Evolutionary conservation across 495 filamentous ascomycete species (phyloP).

Genomic region (Talaromyces nanjingensis): DNA sequence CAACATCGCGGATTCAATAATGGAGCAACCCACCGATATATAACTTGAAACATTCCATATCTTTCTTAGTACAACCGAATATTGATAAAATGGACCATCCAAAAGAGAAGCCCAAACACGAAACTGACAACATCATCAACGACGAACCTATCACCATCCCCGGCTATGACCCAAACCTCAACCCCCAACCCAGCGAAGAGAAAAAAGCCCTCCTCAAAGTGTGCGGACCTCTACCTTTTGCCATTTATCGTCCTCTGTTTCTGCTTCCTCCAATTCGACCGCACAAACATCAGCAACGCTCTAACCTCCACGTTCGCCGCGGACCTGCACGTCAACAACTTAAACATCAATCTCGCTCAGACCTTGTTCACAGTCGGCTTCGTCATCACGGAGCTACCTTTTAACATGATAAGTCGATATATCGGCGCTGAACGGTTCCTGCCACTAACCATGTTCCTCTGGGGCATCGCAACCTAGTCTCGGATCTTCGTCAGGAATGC

Average conservation of each 20-base stretch:
- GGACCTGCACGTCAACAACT: conserved; percentile 2
- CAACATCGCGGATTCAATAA: not conserved
- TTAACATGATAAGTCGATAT: conserved; percentile 14
- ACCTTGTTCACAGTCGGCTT: conserved; percentile 6
- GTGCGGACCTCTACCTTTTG: not conserved
- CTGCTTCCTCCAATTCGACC: conserved; percentile 9
- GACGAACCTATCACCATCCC: not conserved
- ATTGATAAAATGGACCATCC: not conserved
- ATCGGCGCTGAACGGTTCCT: conserved; percentile 16
- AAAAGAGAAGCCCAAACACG: not conserved
- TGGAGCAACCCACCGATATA: not conserved
- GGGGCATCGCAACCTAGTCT: conserved; percentile 17
- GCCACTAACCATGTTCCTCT: conserved; percentile 16
- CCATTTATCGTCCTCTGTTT: conserved; percentile 9
- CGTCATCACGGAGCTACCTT: conserved; percentile 6
- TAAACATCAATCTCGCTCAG: conserved; percentile 2
- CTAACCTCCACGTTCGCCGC: not conserved
- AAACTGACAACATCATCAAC: not conserved
- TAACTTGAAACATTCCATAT: not conserved
- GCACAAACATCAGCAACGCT: conserved; percentile 9
- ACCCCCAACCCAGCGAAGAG: not conserved
- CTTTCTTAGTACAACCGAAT: not conserved
- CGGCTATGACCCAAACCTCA: conserved; percentile 1
- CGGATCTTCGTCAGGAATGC: conserved; percentile 24
- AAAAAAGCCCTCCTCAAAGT: conserved; percentile 1